Percentiles rank a stretch among this genome's conserved stretches.
Evolutionary conservation across 345 rosid genomes (phyloP).

Genomic region (Dipteronia sinensis): DNA sequence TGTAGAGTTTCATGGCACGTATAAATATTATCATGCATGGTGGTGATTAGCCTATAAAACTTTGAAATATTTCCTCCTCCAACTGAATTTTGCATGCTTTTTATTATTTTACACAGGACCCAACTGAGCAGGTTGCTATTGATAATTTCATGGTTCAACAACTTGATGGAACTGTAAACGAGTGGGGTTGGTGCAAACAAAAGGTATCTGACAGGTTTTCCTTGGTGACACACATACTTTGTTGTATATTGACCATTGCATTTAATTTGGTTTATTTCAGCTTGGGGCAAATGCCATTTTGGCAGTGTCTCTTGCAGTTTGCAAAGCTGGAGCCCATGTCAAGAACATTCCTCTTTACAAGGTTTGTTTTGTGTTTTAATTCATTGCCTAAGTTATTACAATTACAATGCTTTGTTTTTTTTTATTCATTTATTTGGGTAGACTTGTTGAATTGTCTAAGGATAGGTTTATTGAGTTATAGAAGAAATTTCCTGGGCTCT

Average conservation of each 20-base stretch:
- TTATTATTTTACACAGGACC: constrained; percentile 54
- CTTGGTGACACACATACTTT: neutral
- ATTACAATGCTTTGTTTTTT: neutral
- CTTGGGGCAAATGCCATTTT: constrained; percentile 96
- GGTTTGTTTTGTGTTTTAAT: constrained; percentile 36
- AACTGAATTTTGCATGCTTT: constrained; percentile 11
- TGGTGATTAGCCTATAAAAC: neutral
- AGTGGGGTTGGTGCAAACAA: constrained; percentile 99
- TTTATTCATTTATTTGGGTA: neutral
- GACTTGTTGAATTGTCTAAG: neutral
- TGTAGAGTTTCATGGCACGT: neutral
- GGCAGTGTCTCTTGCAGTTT: constrained; percentile 91
- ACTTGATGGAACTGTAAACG: constrained; percentile 94
- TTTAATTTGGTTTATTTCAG: constrained; percentile 32
- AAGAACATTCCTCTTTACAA: constrained; percentile 74
- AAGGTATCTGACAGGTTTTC: constrained; percentile 48
- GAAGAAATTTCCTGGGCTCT: neutral
- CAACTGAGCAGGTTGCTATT: constrained; percentile 78
- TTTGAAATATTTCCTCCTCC: neutral
- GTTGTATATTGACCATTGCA: constrained; percentile 1
- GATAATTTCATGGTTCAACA: constrained; percentile 92
- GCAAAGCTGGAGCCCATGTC: constrained; percentile 86
- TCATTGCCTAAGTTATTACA: neutral
- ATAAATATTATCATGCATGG: no score
- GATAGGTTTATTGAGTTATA: neutral